Conservation (phyloP, 2,329 filamentous ascomycete species). For the Stagonosporopsis vannaccii region DNA sequence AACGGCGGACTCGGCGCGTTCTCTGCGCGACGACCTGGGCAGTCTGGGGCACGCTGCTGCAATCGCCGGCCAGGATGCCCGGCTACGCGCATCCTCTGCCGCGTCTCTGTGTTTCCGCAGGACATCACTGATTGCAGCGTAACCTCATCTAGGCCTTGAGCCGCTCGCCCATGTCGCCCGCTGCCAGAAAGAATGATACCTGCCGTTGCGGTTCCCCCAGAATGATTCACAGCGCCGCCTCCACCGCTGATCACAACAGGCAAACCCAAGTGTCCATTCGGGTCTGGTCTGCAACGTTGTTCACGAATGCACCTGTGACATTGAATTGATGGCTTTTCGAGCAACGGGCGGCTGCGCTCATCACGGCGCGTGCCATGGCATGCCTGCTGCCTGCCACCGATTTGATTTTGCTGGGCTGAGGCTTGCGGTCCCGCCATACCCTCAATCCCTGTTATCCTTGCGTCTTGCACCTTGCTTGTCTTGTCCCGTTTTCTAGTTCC, state of each 20-base stretch:
- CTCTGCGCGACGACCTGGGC: slow-evolving; percentile 9
- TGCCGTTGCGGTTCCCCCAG: slow-evolving; percentile 25
- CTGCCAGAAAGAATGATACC: slow-evolving; percentile 27
- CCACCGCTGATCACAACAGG: slow-evolving; percentile 14
- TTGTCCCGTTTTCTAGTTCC: slow-evolving; percentile 15
- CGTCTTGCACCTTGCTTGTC: neutral
- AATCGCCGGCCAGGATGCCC: slow-evolving; percentile 34
- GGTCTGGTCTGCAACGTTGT: slow-evolving; percentile 5
- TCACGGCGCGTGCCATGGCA: slow-evolving; percentile 21
- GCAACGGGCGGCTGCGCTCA: slow-evolving; percentile 22
- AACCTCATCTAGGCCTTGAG: slow-evolving; percentile 25
- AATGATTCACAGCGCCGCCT: slow-evolving; percentile 27
- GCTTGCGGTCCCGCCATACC: slow-evolving; percentile 24
- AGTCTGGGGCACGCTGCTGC: slow-evolving; percentile 15
- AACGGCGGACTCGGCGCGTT: slow-evolving; percentile 13
- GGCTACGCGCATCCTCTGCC: slow-evolving; percentile 34
- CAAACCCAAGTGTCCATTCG: slow-evolving; percentile 1
- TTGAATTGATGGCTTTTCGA: slow-evolving; percentile 8
- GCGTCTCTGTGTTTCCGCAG: slow-evolving; percentile 25
- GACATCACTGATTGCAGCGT: slow-evolving; percentile 29
- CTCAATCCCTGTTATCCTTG: slow-evolving; percentile 32
- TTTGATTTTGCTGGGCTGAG: slow-evolving; percentile 30
- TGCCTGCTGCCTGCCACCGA: slow-evolving; percentile 1
- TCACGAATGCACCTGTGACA: slow-evolving; percentile 21
- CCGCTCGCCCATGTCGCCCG: slow-evolving; percentile 23